A percentile compares a stretch with the other conserved stretches of the same genome.
Conservation (phyloP, 371 early-diverging fungal species). For the Batkoa obscura region DNA sequence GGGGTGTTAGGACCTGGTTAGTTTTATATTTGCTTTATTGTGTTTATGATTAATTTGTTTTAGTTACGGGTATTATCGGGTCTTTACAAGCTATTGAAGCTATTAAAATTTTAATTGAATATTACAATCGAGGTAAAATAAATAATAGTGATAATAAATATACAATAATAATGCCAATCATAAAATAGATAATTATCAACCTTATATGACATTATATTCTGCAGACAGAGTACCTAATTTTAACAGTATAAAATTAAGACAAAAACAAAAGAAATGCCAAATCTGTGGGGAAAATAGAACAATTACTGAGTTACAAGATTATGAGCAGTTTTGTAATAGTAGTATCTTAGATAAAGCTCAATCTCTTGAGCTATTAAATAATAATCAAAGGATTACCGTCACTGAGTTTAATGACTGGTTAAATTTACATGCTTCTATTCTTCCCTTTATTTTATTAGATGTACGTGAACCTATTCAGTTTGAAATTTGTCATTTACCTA, state of each 20-base stretch:
- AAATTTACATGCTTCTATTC: neutral
- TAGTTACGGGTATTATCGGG: constrained; percentile 90
- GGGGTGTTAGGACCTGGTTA: constrained; percentile 91
- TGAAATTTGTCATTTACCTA: constrained; percentile 57
- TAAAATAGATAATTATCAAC: constrained; percentile 11
- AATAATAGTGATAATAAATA: too few relatives aligned
- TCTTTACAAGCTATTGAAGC: constrained; percentile 88
- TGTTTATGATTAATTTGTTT: neutral
- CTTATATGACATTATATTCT: constrained; percentile 61
- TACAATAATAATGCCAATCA: neutral
- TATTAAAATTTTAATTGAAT: constrained; percentile 57
- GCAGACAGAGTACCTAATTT: constrained; percentile 51
- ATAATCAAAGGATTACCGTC: neutral
- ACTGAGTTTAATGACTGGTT: neutral
- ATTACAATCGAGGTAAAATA: neutral
- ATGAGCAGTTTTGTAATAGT: constrained; percentile 74
- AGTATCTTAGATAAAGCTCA: constrained; percentile 54
- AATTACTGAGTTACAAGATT: constrained; percentile 58
- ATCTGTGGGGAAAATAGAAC: constrained; percentile 75
- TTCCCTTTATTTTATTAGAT: constrained; percentile 57
- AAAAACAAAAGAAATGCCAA: constrained; percentile 43
- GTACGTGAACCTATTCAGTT: constrained; percentile 68
- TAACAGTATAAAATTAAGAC: constrained; percentile 56
- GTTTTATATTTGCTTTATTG: neutral
- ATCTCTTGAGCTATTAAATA: neutral